phyloP scores from a whole-genome alignment of 75 land plant species.

The Selaginella moellendorffii region DNA sequence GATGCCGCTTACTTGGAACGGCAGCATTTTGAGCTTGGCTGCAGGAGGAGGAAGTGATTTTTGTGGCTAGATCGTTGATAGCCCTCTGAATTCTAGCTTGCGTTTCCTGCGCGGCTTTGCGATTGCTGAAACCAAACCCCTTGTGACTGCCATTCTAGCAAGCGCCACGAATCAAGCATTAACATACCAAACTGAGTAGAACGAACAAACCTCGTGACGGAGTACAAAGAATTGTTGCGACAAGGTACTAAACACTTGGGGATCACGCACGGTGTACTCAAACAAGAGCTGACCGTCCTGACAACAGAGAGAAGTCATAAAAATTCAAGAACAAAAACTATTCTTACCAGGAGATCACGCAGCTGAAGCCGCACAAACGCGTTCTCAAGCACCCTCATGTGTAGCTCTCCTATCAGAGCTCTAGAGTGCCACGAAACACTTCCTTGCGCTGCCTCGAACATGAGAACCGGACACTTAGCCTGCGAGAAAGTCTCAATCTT shows the following conservation, averaged over 20 bases:
- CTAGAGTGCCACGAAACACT: constrained; percentile 21
- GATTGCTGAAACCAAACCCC: constrained; percentile 31
- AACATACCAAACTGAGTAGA: not conserved
- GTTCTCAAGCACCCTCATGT: constrained; percentile 25
- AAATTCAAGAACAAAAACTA: not conserved
- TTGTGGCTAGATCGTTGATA: not conserved
- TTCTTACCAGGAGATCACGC: constrained; percentile 25
- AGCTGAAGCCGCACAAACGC: constrained; percentile 28
- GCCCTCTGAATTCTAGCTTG: constrained; percentile 20
- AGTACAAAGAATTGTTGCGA: constrained; percentile 29
- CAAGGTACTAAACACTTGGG: constrained; percentile 17
- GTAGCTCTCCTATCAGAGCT: constrained; percentile 28
- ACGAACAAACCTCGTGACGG: constrained; percentile 23
- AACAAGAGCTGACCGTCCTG: constrained; percentile 32
- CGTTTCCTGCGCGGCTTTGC: constrained; percentile 22
- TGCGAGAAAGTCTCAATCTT: constrained; percentile 1
- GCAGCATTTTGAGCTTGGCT: too few relatives aligned
- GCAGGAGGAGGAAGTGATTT: too few relatives aligned
- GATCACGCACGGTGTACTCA: constrained; percentile 30
- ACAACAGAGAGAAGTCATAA: not conserved
- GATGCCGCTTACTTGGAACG: too few relatives aligned
- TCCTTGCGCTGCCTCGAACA: constrained; percentile 31
- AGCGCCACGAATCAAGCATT: not conserved
- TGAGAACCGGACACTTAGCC: constrained; percentile 33
- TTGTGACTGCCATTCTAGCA: constrained; percentile 31